Base-by-base conservation (phyloP, 2,329 filamentous ascomycete genomes). In the Aspergillus brasiliensis region DNA sequence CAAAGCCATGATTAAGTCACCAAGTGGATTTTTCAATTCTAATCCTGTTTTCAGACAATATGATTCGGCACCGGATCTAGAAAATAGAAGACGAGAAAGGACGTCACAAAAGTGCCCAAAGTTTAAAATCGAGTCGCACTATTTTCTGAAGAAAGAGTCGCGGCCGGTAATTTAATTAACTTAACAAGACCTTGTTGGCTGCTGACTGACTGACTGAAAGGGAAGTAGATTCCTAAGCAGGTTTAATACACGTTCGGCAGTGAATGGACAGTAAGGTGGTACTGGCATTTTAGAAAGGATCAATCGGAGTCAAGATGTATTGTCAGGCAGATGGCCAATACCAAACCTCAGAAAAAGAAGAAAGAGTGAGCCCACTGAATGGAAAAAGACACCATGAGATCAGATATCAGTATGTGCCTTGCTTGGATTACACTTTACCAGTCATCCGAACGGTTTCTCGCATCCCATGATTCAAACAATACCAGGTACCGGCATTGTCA, bases 401-500 rank as follows among this genome's bases (percentile, higher is more conserved):
- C 46, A n/a, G 46, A 48, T 28, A 48, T 48, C 46, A 25, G 23
- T 21, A 17, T 48, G 46, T 48, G 23, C 46, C 46, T 48, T 48
- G 44, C 44, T 47, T 47, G 17, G 46, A 25, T 27, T 48, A n/a
- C 23, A 31, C 46, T 25, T 28, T 48, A 25, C 21, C 44, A 21
- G 44, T 47, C 23, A 28, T 48, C 46, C 46, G 25, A 48, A 48
- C 46, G 46, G 46, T 25, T 48, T 48, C 27, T 31, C 23, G 21
- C 51, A 54, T 54, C 51, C 47, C 46, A 52, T 58, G 47, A 53
- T 53, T 44, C 42, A 34, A 11, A 34, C 31, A 34, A 54, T 54
- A 56, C 61, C 38, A 57, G 47, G 58, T 56, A 46, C 48, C 28
- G 51, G 49, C 27, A 54, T 44, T 48, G 61, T 62, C 57, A 60